phyloP scores from a whole-genome alignment of 2,329 filamentous ascomycete genomes.

The Trichoderma gracile region DNA sequence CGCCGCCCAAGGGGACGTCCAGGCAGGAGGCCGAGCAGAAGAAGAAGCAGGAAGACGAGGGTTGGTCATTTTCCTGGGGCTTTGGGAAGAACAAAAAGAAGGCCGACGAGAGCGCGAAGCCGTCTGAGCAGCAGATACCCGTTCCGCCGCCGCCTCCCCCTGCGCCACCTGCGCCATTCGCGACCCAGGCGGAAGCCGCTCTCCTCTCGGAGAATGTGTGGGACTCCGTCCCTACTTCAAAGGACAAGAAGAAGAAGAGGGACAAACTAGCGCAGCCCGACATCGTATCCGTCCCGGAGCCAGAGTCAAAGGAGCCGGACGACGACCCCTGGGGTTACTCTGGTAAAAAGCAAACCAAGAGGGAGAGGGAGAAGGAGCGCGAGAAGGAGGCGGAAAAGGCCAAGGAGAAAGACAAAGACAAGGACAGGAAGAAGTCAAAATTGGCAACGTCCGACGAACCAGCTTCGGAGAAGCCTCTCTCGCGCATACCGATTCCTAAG shows the following conservation, averaged over 20 bases:
- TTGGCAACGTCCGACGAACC: neutral
- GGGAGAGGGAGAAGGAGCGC: slow-evolving; percentile 36
- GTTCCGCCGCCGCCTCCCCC: slow-evolving; percentile 15
- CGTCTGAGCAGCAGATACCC: slow-evolving; percentile 2
- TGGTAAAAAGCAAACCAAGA: slow-evolving; percentile 35
- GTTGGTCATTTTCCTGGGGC: slow-evolving; percentile 34
- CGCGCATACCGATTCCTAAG: neutral
- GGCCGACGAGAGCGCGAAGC: slow-evolving; percentile 10
- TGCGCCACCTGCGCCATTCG: neutral
- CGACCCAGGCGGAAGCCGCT: slow-evolving; percentile 3
- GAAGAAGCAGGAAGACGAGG: slow-evolving; percentile 37
- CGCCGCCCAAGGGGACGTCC: slow-evolving; percentile 31
- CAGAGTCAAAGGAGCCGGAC: slow-evolving; percentile 27
- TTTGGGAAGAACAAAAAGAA: slow-evolving; percentile 36
- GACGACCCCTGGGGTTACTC: slow-evolving; percentile 32
- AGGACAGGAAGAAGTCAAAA: slow-evolving; percentile 26
- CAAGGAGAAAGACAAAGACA: slow-evolving; percentile 31
- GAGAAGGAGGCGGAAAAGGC: slow-evolving; percentile 26
- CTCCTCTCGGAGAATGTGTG: slow-evolving; percentile 21
- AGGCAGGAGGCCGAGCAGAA: slow-evolving; percentile 30
- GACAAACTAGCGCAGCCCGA: slow-evolving; percentile 33
- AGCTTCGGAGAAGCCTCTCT: neutral
- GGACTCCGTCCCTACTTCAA: slow-evolving; percentile 1
- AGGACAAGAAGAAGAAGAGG: slow-evolving; percentile 34
- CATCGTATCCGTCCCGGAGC: slow-evolving; percentile 33